phyloP scores from a whole-genome alignment of 805 yeast species.

The Pichia thaimueangensis region DNA sequence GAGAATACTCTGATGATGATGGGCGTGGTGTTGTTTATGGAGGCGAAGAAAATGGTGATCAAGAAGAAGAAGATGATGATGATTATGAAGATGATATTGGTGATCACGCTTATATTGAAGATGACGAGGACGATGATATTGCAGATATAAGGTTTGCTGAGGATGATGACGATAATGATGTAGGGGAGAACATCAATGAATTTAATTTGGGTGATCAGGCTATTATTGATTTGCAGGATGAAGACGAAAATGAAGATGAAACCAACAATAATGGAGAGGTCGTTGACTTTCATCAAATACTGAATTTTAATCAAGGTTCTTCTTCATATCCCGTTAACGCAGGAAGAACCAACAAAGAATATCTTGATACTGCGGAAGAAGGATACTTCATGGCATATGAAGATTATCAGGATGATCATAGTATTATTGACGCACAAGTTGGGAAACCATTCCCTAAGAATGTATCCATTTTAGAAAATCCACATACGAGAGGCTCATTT shows the following conservation, averaged over 20 bases:
- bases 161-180: constrained; percentile 19
- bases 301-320: no score
- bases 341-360: no score
- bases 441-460: constrained; percentile 1
- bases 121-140: constrained; percentile 9
- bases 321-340: no score
- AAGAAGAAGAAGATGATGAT: constrained; percentile 23
- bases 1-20: no score
- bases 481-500: constrained; percentile 7
- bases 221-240: constrained; percentile 10
- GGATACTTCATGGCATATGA: constrained; percentile 32
- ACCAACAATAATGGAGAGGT: neutral
- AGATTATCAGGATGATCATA: constrained; percentile 33
- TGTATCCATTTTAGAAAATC: constrained; percentile 10
- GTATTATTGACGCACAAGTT: constrained; percentile 15
- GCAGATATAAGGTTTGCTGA: neutral
- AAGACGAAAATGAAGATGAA: constrained; percentile 7
- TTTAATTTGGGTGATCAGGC: constrained; percentile 18
- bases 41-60: constrained; percentile 19
- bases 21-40: constrained; percentile 2
- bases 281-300: no score
- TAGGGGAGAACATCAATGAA: constrained; percentile 23
- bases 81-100: neutral
- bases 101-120: neutral
- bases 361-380: no score